Conservation (phyloP, 2,329 filamentous ascomycete species). For the Penicillium paneum region DNA sequence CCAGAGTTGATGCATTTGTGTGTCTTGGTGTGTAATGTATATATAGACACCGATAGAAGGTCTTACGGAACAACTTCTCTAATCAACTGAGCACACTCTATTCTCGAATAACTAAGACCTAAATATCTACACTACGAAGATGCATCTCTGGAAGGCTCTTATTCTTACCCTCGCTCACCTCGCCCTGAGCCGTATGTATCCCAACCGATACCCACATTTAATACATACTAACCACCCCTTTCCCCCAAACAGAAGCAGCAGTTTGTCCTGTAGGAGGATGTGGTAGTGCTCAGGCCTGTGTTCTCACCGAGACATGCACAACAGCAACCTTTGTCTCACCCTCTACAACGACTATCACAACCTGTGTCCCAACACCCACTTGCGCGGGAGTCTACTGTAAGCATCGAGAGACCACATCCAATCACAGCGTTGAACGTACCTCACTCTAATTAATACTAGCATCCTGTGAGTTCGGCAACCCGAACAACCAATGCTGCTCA, state of each 20-base stretch:
- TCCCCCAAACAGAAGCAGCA: constrained; percentile 1
- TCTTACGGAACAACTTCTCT: neutral
- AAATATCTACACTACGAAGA: neutral
- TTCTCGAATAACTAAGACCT: neutral
- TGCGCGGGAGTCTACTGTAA: constrained; percentile 27
- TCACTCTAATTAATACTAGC: constrained; percentile 1
- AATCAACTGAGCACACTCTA: neutral
- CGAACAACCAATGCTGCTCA: constrained; percentile 26
- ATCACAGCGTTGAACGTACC: neutral
- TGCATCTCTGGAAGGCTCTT: neutral
- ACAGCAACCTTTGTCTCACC: constrained; percentile 21
- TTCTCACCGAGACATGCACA: constrained; percentile 22
- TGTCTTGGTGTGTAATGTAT: neutral
- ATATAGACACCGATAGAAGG: neutral
- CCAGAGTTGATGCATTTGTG: neutral
- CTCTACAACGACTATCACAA: constrained; percentile 20
- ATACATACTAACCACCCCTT: neutral
- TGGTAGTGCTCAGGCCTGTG: constrained; percentile 18
- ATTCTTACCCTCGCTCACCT: neutral
- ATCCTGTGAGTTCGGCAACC: constrained; percentile 20
- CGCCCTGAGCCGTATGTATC: constrained; percentile 8
- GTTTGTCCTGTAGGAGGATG: constrained; percentile 8
- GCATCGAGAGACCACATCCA: neutral
- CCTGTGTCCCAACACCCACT: constrained; percentile 25
- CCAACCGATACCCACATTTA: neutral